Evolutionary conservation across 352 stramenopile species (phyloP).

Genomic region (Globisporangium acanthophoron): DNA sequence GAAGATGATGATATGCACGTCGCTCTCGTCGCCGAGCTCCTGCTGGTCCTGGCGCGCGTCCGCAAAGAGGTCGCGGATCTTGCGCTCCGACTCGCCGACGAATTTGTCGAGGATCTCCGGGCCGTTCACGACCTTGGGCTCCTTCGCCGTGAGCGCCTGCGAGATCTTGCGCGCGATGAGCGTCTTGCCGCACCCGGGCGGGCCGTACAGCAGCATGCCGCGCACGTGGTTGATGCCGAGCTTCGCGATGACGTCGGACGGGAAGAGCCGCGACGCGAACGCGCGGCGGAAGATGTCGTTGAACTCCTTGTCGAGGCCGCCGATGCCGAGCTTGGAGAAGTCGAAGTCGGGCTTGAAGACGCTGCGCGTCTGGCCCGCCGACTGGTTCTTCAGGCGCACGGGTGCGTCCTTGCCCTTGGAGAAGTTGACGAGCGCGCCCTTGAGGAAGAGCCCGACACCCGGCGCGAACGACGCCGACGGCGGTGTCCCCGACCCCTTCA

Average conservation of each 20-base stretch:
- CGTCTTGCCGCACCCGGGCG: slow-evolving; percentile 93
- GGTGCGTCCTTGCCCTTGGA: slow-evolving; percentile 72
- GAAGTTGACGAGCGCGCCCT: slow-evolving; percentile 70
- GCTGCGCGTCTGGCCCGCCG: slow-evolving; percentile 55
- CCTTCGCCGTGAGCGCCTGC: slow-evolving; percentile 93
- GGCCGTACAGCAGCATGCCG: slow-evolving; percentile 87
- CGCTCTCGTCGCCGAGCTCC: slow-evolving; percentile 93
- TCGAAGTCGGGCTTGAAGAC: slow-evolving; percentile 97
- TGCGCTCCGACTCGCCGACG: slow-evolving; percentile 97
- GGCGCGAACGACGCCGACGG: slow-evolving; percentile 27
- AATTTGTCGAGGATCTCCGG: slow-evolving; percentile 99
- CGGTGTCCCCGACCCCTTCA: background rate
- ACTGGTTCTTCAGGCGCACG: slow-evolving; percentile 77
- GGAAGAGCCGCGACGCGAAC: slow-evolving; percentile 97
- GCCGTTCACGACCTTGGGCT: slow-evolving; percentile 98
- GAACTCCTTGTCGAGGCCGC: slow-evolving; percentile 98
- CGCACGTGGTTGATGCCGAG: slow-evolving; percentile 99
- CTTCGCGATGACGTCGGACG: slow-evolving; percentile 93
- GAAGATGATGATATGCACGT: slow-evolving; percentile 99
- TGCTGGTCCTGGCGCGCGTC: slow-evolving; percentile 89
- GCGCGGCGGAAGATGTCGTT: slow-evolving; percentile 99
- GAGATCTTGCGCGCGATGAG: slow-evolving; percentile 98
- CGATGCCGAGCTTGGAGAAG: slow-evolving; percentile 98
- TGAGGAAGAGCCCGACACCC: slow-evolving; percentile 45
- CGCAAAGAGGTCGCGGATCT: slow-evolving; percentile 97